phyloP scores from a whole-genome alignment of 140 eudicot species.

The Erigeron philadelphicus region DNA sequence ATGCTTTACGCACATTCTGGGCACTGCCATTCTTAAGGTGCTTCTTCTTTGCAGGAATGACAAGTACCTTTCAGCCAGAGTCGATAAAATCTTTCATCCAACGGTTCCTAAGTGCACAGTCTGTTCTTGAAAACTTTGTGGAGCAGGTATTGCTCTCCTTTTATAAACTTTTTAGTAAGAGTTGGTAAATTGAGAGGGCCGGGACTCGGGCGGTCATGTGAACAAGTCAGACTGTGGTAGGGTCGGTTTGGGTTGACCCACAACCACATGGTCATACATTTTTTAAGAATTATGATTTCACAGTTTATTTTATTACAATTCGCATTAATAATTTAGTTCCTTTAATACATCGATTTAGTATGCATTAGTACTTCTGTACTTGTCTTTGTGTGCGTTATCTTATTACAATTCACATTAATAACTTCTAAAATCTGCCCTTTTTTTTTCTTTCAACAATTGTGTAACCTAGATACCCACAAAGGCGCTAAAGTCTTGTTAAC shows the following conservation, averaged over 20 bases:
- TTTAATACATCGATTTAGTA: neutral
- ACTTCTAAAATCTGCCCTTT: too few species aligned
- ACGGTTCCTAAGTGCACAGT: constrained; percentile 64
- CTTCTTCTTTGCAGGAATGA: constrained; percentile 77
- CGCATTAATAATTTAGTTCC: neutral
- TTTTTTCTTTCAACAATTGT: too few species aligned
- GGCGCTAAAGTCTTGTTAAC: too few species aligned
- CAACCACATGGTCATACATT: neutral
- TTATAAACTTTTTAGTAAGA: constrained; percentile 1
- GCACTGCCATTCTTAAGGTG: constrained; percentile 69
- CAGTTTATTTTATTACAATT: neutral
- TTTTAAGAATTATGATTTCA: neutral
- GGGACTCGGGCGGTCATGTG: neutral
- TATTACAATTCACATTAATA: too few species aligned
- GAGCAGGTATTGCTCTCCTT: constrained; percentile 49
- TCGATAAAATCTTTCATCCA: constrained; percentile 58
- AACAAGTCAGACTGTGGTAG: neutral
- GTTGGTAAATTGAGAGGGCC: neutral
- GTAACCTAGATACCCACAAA: too few species aligned
- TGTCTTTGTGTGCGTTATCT: too few species aligned
- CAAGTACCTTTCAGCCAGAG: constrained; percentile 52
- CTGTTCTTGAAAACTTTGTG: constrained; percentile 50
- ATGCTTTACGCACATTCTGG: constrained; percentile 67
- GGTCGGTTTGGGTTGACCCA: neutral
- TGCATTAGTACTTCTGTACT: neutral